Evolutionary conservation across 495 filamentous ascomycete genomes (phyloP).

Genomic region (Parathielavia hyrcaniae): DNA sequence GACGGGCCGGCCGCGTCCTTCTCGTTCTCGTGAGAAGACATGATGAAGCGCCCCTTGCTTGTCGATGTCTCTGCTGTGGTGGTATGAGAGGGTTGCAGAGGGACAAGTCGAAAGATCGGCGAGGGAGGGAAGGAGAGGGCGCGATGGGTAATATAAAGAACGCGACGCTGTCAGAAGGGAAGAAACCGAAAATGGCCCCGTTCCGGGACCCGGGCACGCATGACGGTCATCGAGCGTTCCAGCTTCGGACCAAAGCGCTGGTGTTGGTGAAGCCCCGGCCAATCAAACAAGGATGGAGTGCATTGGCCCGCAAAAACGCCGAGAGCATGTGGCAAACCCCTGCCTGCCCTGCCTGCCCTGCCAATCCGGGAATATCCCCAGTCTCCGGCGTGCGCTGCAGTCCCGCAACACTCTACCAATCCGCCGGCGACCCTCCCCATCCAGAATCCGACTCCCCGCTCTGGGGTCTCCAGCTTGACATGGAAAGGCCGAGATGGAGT

Average conservation of each 20-base stretch:
- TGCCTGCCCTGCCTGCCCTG: constrained; percentile 13
- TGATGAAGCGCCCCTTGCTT: constrained; percentile 11
- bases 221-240: neutral
- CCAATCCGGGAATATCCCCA: neutral
- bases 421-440: neutral
- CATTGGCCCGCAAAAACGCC: constrained; percentile 28
- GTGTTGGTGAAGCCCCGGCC: constrained; percentile 13
- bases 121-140: neutral
- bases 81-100: constrained; percentile 1
- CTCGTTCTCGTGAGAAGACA: constrained; percentile 24
- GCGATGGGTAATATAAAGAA: neutral
- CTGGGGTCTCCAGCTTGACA: constrained; percentile 6
- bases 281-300: constrained; percentile 29
- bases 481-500: constrained; percentile 10
- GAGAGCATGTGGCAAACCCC: constrained; percentile 21
- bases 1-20: constrained; percentile 21
- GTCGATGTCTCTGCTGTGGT: neutral
- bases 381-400: neutral
- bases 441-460: neutral
- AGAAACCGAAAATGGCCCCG: neutral
- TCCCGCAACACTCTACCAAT: constrained; percentile 15
- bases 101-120: constrained; percentile 8
- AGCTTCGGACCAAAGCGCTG: constrained; percentile 14
- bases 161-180: neutral
- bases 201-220: neutral